Conservation (phyloP, 2,329 filamentous ascomycete genomes). For the Sordariomycetes sp. region DNA sequence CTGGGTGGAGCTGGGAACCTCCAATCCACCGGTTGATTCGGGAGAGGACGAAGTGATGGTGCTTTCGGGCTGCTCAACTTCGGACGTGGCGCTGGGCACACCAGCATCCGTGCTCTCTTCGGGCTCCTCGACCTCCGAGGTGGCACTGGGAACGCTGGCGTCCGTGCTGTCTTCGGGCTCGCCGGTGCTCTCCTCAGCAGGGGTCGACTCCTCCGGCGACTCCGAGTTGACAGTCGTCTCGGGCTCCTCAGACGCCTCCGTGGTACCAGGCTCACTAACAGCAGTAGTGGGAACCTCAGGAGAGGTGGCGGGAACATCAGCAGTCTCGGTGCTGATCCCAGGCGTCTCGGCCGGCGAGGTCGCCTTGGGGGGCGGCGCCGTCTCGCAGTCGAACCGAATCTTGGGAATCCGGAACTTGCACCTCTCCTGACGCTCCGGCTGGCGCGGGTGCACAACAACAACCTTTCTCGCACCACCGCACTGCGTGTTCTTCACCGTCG, state of each 20-base stretch:
- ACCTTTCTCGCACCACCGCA: slow-evolving; percentile 85
- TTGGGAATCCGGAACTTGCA: slow-evolving; percentile 64
- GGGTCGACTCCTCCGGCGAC: neutral
- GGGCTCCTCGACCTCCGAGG: slow-evolving; percentile 6
- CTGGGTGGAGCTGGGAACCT: no score
- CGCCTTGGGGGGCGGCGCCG: slow-evolving; percentile 11
- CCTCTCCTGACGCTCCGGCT: slow-evolving; percentile 40
- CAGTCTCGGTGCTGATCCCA: slow-evolving; percentile 4
- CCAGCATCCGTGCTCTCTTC: slow-evolving; percentile 7
- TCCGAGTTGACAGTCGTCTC: slow-evolving; percentile 7
- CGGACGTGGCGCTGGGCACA: slow-evolving; percentile 8
- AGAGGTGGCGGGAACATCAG: slow-evolving; percentile 8
- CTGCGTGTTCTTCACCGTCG: slow-evolving; percentile 67
- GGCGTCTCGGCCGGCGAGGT: slow-evolving; percentile 8
- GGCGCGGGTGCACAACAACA: slow-evolving; percentile 51
- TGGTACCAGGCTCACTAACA: neutral
- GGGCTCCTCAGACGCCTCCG: slow-evolving; percentile 6
- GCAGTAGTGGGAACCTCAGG: slow-evolving; percentile 7
- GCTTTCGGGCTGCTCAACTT: slow-evolving; percentile 9
- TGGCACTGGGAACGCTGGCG: slow-evolving; percentile 7
- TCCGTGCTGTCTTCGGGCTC: neutral
- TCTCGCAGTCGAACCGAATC: slow-evolving; percentile 60
- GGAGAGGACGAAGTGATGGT: slow-evolving; percentile 6
- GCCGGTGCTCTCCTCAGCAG: neutral
- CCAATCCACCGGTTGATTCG: no score